Evolutionary conservation across 441 rosid genomes (phyloP).

Genomic region (Populus hybrid): DNA sequence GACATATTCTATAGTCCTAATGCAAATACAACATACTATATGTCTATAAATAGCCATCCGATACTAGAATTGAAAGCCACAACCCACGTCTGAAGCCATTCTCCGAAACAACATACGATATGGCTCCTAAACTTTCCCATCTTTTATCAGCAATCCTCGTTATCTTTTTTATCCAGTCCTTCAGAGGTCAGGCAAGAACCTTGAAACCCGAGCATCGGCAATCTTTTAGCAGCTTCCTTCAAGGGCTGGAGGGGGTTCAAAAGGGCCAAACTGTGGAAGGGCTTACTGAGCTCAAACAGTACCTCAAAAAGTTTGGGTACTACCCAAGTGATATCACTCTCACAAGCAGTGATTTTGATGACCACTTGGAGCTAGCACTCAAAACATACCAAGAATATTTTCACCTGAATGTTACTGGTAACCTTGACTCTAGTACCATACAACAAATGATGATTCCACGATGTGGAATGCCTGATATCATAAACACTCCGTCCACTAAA

Average conservation of each 20-base stretch:
- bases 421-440: no score
- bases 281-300: constrained; percentile 20
- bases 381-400: no score
- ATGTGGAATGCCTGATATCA: constrained; percentile 35
- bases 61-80: background rate
- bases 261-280: constrained; percentile 27
- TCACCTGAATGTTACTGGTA: no score
- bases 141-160: no score
- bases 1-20: background rate
- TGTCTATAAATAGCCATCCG: background rate
- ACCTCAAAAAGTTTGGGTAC: constrained; percentile 20
- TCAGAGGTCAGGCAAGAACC: background rate
- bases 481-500: background rate
- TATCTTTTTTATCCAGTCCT: no score
- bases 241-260: constrained; percentile 14
- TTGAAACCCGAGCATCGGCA: background rate
- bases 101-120: background rate
- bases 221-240: constrained; percentile 2
- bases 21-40: background rate
- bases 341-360: no score
- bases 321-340: background rate
- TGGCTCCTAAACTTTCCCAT: background rate
- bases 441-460: constrained; percentile 30
- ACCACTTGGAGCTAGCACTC: no score
- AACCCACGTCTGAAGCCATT: background rate